These are phyloP conservation scores for Pestalotiopsis fici DNA, from an alignment of 2,329 filamentous ascomycete genomes.

Conservation along the genomic window DNA sequence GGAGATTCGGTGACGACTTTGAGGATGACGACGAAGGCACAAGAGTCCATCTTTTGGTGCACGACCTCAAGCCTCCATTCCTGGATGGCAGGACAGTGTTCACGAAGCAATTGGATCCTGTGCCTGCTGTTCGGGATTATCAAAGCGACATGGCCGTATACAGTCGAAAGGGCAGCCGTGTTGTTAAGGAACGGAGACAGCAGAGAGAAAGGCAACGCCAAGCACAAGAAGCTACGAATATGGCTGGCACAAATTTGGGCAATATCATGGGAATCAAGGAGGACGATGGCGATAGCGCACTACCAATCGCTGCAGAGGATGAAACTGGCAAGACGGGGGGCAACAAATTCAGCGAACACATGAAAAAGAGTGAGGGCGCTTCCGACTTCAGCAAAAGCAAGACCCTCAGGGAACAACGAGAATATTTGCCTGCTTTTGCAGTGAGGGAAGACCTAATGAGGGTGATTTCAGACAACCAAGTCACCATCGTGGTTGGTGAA, in stretches of 20 bases:
- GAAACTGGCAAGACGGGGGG: slow-evolving; percentile 61
- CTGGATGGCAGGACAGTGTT: slow-evolving; percentile 94
- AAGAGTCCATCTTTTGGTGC: slow-evolving; percentile 86
- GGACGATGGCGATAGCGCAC: slow-evolving; percentile 86
- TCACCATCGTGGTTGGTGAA: slow-evolving; percentile 94
- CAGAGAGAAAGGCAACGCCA: slow-evolving; percentile 93
- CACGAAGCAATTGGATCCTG: slow-evolving; percentile 93
- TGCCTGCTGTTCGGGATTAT: slow-evolving; percentile 87
- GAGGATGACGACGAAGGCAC: slow-evolving; percentile 88
- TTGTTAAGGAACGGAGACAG: slow-evolving; percentile 88
- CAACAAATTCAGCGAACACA: slow-evolving; percentile 84
- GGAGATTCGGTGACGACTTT: slow-evolving; percentile 79
- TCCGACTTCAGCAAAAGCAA: slow-evolving; percentile 95
- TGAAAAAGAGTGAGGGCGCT: slow-evolving; percentile 84
- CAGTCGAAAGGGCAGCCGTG: slow-evolving; percentile 89
- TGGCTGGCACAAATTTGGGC: slow-evolving; percentile 87
- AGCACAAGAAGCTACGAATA: slow-evolving; percentile 90
- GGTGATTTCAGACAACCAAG: slow-evolving; percentile 95
- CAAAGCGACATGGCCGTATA: slow-evolving; percentile 99
- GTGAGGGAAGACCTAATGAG: slow-evolving; percentile 90
- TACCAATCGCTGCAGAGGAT: slow-evolving; percentile 73
- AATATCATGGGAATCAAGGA: slow-evolving; percentile 97
- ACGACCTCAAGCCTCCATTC: slow-evolving; percentile 92
- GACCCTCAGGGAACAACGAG: slow-evolving; percentile 83
- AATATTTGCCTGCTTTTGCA: slow-evolving; percentile 93